Evolutionary conservation across 768 basidiomycete genomes (phyloP), one percentile per base, ranked within the genome.

Genomic region (Rossbeevera mucosa): DNA sequence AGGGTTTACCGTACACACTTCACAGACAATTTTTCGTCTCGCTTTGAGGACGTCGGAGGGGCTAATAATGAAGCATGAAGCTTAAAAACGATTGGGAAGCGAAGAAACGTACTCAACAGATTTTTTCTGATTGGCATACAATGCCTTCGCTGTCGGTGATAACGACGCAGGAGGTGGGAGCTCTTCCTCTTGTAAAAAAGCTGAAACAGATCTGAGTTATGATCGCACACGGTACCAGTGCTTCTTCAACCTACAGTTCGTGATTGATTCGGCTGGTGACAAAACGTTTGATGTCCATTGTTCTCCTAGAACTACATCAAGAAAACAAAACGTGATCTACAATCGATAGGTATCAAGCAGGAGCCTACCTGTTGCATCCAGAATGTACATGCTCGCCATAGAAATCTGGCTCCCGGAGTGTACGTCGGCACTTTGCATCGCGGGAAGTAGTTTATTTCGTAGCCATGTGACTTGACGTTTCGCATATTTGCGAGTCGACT

Each of bases 391-490:
- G 58, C 64, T 75, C 54, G 72, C 70, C n/a, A 58, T 53, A 11
- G 67, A 62, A 40, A 46, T 12, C 18, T 47, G 20, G 25, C 59
- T 61, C 26, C 58, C 57, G 8, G 66, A 70, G 18, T 71, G 58
- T 9, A 61, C 57, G 50, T 82, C 80, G 11, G 64, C 59, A 48
- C 80, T 82, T 29, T 76, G 64, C 13, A 86, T 71, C 3, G 80
- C 84, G 3, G 94, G 94, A 30, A 96, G 67, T 13, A 98, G 70
- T 68, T 96, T 95, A 64, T 91, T 91, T 33, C 82, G 78, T 44
- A 98, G 85, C 96, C 96, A 99, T 30, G 86, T 83, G 38, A 94
- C 76, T 66, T 99, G 96, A 33, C 86, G 76, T 64, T 88, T 91
- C 0, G 96, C 91, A 65, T 98, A 99, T 68, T 93, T 87, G 20